Evolutionary conservation across 176 grass and related monocot species (phyloP).

Genomic region (Lolium multiflorum): DNA sequence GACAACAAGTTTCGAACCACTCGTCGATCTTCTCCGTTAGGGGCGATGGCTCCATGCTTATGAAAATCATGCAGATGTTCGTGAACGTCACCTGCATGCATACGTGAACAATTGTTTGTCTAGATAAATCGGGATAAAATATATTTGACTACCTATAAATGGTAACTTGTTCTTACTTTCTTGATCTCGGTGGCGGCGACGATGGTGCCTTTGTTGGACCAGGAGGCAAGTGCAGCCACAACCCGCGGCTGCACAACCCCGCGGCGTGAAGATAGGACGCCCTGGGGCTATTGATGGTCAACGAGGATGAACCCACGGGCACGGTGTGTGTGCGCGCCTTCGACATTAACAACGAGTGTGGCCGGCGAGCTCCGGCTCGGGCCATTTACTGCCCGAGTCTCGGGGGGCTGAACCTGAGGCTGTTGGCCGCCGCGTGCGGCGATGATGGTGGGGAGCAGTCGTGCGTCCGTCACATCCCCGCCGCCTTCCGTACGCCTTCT

Average conservation of each 20-base stretch:
- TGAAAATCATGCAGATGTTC: constrained; percentile 53
- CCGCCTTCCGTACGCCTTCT: not conserved
- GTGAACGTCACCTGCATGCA: constrained; percentile 41
- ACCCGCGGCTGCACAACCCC: constrained; percentile 41
- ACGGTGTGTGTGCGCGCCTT: constrained; percentile 9
- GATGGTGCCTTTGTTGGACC: constrained; percentile 37
- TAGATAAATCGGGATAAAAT: no score
- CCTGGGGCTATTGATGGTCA: constrained; percentile 19
- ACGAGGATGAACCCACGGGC: constrained; percentile 3
- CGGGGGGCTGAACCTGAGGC: constrained; percentile 33
- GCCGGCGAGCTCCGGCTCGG: constrained; percentile 35
- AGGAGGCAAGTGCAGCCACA: constrained; percentile 5
- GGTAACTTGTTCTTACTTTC: not conserved
- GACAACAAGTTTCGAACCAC: constrained; percentile 30
- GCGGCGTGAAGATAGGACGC: not conserved
- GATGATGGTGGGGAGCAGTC: constrained; percentile 36
- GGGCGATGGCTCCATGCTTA: constrained; percentile 48
- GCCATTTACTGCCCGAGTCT: constrained; percentile 33
- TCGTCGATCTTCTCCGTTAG: constrained; percentile 22
- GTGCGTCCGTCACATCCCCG: constrained; percentile 39
- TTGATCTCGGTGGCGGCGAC: constrained; percentile 1
- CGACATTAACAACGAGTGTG: not conserved
- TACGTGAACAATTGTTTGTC: no score
- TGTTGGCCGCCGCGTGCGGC: constrained; percentile 42
- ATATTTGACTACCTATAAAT: no score